Percentiles rank a stretch among this genome's conserved stretches.
Conservation (phyloP, 352 stramenopile species). For the Globisporangium canariense region DNA sequence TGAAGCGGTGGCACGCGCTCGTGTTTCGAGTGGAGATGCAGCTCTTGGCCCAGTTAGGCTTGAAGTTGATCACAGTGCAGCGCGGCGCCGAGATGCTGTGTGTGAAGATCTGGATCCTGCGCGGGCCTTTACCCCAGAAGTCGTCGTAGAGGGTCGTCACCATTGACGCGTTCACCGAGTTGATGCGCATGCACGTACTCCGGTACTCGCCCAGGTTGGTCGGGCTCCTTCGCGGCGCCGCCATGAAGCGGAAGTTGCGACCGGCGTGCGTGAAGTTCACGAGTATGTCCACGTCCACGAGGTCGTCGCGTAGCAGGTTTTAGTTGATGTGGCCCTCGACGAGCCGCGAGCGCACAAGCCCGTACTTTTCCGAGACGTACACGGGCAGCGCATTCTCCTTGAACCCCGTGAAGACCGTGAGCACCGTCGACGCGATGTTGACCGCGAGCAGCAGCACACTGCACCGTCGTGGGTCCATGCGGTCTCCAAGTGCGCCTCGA, state of each 20-base stretch:
- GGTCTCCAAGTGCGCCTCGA: no score
- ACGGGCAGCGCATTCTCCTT: conserved; percentile 54
- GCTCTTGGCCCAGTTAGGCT: conserved; percentile 29
- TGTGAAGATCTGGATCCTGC: conserved; percentile 31
- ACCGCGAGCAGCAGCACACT: conserved; percentile 21
- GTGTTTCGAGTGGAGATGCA: conserved; percentile 29
- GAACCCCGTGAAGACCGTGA: conserved; percentile 51
- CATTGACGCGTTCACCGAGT: conserved; percentile 37
- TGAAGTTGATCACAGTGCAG: conserved; percentile 42
- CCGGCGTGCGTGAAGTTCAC: conserved; percentile 8
- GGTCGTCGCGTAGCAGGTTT: conserved; percentile 2
- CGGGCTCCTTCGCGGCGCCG: conserved; percentile 24
- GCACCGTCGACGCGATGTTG: conserved; percentile 40
- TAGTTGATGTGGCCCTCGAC: conserved; percentile 14
- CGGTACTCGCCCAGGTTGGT: conserved; percentile 32
- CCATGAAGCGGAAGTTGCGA: conserved; percentile 46
- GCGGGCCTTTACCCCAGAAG: conserved; percentile 34
- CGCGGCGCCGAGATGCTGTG: conserved; percentile 40
- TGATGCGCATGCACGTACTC: conserved; percentile 40
- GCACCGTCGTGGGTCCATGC: neutral
- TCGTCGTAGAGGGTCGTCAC: conserved; percentile 35
- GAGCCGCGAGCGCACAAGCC: conserved; percentile 38
- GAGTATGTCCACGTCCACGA: conserved; percentile 2
- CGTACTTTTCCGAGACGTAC: conserved; percentile 38
- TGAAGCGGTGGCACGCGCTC: conserved; percentile 55